A percentile compares a stretch with the other conserved stretches of the same genome.
Evolutionary conservation across 106 monocot genomes (phyloP).

Genomic region (Narthecium ossifragum): DNA sequence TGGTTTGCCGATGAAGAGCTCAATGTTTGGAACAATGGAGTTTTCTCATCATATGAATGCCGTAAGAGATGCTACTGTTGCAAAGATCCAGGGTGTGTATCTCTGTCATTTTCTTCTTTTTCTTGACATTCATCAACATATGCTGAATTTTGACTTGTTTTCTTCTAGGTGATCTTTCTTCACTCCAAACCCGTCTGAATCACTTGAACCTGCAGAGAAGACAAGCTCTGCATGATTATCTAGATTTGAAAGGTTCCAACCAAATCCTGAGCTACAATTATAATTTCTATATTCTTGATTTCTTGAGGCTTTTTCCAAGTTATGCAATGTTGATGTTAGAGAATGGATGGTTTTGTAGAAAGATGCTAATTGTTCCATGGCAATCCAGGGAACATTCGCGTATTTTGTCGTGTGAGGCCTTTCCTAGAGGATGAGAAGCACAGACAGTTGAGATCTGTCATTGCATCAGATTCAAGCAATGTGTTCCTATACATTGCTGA

Average conservation of each 20-base stretch:
- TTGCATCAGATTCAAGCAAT: slow-evolving; percentile 37
- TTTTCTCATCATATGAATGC: neutral
- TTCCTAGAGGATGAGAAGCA: slow-evolving; percentile 26
- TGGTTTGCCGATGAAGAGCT: neutral
- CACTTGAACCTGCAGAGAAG: slow-evolving; percentile 35
- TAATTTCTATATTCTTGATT: neutral
- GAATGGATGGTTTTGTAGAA: too few relatives aligned
- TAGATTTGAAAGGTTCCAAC: slow-evolving; percentile 61
- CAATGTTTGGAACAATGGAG: slow-evolving; percentile 10
- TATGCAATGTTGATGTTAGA: too few relatives aligned
- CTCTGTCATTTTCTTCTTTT: neutral
- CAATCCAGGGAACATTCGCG: slow-evolving; percentile 54
- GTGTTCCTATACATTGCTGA: slow-evolving; percentile 33
- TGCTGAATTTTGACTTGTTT: neutral
- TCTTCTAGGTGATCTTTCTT: slow-evolving; percentile 37
- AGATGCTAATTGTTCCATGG: neutral
- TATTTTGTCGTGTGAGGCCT: slow-evolving; percentile 63
- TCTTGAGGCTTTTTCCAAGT: too few relatives aligned
- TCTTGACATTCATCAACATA: neutral
- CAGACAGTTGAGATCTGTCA: slow-evolving; percentile 9
- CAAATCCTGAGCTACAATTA: neutral
- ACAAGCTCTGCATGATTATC: slow-evolving; percentile 41
- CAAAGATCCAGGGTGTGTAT: slow-evolving; percentile 36
- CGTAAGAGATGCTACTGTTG: slow-evolving; percentile 9
- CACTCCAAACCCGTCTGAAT: slow-evolving; percentile 17